phyloP scores from a whole-genome alignment of 148 eudicot species.

The Linanthus parryae region DNA sequence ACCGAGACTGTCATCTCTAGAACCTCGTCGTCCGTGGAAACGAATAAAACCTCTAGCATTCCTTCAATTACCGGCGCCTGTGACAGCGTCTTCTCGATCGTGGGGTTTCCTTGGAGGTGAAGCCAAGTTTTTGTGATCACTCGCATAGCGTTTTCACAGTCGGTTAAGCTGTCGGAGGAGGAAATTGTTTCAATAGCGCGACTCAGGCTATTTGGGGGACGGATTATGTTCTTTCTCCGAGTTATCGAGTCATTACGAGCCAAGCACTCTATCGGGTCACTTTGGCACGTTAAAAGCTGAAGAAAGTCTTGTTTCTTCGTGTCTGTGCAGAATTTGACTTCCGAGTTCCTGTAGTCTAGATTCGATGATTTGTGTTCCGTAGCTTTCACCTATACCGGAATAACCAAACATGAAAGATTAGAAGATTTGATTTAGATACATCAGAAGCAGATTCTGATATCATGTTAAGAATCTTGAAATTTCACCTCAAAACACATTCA shows the following conservation, averaged over 20 bases:
- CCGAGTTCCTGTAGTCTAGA: constrained; percentile 13
- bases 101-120: constrained; percentile 17
- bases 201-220: constrained; percentile 15
- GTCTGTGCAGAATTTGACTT: constrained; percentile 15
- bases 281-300: constrained; percentile 20
- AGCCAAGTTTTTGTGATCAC: constrained; percentile 35
- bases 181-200: constrained; percentile 22
- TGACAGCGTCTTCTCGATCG: constrained; percentile 20
- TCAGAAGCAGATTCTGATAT: no score
- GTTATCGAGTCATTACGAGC: constrained; percentile 10
- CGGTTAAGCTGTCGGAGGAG: constrained; percentile 27
- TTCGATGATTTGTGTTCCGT: constrained; percentile 30
- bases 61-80: constrained; percentile 30
- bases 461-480: no score
- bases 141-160: constrained; percentile 38
- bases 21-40: constrained; percentile 39
- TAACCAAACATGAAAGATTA: no score
- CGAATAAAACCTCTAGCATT: constrained; percentile 32
- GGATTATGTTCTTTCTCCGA: constrained; percentile 4
- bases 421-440: no score
- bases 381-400: no score
- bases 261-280: constrained; percentile 16
- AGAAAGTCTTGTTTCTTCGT: constrained; percentile 21
- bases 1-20: constrained; percentile 38
- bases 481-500: no score